Evolutionary conservation across 2,329 filamentous ascomycete species (phyloP).

Genomic region (Triangularia setosa): DNA sequence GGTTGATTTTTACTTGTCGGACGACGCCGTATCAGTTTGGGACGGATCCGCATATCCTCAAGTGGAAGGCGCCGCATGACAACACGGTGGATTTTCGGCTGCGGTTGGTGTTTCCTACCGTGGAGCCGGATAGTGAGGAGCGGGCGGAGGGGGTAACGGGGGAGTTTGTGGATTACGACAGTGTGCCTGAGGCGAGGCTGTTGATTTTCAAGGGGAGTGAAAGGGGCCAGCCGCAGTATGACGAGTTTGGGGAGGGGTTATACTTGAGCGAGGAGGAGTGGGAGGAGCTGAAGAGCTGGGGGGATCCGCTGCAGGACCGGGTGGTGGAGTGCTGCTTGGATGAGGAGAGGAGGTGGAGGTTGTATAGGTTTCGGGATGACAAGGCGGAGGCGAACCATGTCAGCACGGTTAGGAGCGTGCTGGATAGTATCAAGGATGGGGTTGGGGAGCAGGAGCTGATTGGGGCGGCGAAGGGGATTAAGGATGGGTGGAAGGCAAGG

Average conservation of each 20-base stretch:
- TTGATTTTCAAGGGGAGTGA: conserved; percentile 63
- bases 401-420: conserved; percentile 75
- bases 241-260: conserved; percentile 59
- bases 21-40: conserved; percentile 82
- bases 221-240: conserved; percentile 50
- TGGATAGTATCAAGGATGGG: conserved; percentile 83
- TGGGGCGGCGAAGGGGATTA: conserved; percentile 64
- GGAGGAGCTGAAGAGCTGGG: conserved; percentile 71
- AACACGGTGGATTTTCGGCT: conserved; percentile 94
- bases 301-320: conserved; percentile 74
- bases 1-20: conserved; percentile 95
- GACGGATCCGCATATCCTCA: conserved; percentile 89
- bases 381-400: conserved; percentile 90
- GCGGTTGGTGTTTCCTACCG: conserved; percentile 67
- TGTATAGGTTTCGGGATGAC: conserved; percentile 87
- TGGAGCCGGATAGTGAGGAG: conserved; percentile 66
- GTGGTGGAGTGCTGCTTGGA: conserved; percentile 91
- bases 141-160: conserved; percentile 61
- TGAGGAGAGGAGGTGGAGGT: conserved; percentile 70
- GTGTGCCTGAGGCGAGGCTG: conserved; percentile 69
- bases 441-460: conserved; percentile 81
- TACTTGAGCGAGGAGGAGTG: conserved; percentile 73
- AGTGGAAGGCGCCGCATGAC: conserved; percentile 95
- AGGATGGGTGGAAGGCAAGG: conserved; percentile 73
- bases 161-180: conserved; percentile 73